Base-by-base conservation (phyloP, 257 asterid species). In the Capsicum baccatum region DNA sequence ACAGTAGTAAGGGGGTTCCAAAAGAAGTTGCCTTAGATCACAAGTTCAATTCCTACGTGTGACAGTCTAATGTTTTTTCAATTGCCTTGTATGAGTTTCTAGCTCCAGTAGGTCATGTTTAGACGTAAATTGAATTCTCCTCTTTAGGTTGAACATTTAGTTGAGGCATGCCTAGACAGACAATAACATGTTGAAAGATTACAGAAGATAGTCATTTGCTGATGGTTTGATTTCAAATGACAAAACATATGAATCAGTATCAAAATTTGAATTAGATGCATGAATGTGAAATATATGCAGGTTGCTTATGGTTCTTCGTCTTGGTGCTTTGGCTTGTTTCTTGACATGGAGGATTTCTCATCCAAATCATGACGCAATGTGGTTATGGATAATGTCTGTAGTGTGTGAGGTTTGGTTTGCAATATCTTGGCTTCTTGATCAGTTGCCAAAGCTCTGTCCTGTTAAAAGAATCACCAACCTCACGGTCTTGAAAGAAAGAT, bases 341-440 rank as follows among this genome's bases (percentile, higher is more conserved):
- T 88, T 95, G 8, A 85, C 99, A 82, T 96, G 99, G 98, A 89
- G 98, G 68, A 85, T 94, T 55, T 87, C 88, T 82, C 97, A 96
- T 86, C 97, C 98, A 12, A 96, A 94, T 83, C 98, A 84, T 16
- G 98, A 96, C 16, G 98, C 98, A 14, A 85, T 93, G 89, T 94
- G 99, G 98, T 60, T 96, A 35, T 96, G 99, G 99, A 13, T 93
- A 56, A 93, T 96, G 98, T 94, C 98, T 8, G 95, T 96, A 2
- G 81, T 93, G 12, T 94, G 99, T 83, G 99, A 96, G 83, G 88
- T 94, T 33, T 96, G 99, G 99, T 96, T 96, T 69, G 99, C 98
- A 0, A 79, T 93, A 47, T 96, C 98, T 3, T 96, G 99, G 99
- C 66, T 96, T 81, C 98, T 96, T 50, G 99, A 96, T 85, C 98